A percentile compares a stretch with the other conserved stretches of the same genome.
Conservation (phyloP, 331 rosid species). For the Erythrophleum ivorense region DNA sequence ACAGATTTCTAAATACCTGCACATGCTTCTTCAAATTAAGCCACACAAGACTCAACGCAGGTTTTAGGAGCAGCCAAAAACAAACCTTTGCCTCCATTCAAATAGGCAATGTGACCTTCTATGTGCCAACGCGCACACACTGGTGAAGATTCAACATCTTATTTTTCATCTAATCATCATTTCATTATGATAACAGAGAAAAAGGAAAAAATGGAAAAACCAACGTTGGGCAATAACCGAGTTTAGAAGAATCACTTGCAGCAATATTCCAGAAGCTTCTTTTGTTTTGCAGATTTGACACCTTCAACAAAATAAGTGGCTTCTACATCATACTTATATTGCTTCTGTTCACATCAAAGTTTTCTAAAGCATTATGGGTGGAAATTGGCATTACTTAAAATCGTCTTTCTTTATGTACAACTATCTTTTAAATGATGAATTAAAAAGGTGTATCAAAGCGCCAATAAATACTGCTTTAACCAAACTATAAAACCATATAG, state of each 20-base stretch:
- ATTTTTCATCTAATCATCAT: conserved; percentile 16
- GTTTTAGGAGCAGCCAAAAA: conserved; percentile 68
- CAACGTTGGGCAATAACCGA: conserved; percentile 24
- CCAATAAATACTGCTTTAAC: no score
- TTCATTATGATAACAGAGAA: not conserved
- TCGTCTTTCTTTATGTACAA: no score
- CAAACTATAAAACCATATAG: no score
- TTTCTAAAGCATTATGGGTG: no score
- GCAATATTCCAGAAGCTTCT: conserved; percentile 80
- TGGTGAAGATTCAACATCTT: conserved; percentile 17
- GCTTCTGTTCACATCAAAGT: no score
- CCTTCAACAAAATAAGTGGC: conserved; percentile 87
- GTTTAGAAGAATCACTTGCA: conserved; percentile 63
- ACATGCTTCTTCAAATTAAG: conserved; percentile 74
- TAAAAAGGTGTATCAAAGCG: no score
- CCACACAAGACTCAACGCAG: conserved; percentile 54
- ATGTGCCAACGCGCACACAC: conserved; percentile 55
- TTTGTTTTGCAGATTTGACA: conserved; percentile 79
- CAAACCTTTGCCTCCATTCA: conserved; percentile 64
- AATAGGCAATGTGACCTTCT: conserved; percentile 65
- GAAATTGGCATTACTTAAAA: no score
- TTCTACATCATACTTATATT: conserved; percentile 78
- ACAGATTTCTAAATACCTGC: conserved; percentile 60
- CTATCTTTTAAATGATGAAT: no score
- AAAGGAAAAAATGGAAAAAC: conserved; percentile 7